phyloP scores from a whole-genome alignment of 1,284 basidiomycete species.

The Ceratobasidium sp. region DNA sequence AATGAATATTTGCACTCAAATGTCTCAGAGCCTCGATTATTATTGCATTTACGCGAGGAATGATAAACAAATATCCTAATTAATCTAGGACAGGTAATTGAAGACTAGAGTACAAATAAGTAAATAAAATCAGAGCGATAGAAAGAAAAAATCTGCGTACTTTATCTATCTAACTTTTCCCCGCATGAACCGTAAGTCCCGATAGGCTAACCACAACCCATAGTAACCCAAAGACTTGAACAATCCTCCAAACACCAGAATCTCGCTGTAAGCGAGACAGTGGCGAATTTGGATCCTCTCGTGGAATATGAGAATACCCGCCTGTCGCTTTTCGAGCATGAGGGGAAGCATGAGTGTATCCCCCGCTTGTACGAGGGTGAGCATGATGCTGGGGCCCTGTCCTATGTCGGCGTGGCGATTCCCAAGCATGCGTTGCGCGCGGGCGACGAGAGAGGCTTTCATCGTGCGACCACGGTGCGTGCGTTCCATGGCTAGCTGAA shows the following conservation, averaged over 20 bases:
- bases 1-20: background rate
- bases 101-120: no score
- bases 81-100: no score
- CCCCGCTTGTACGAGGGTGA: conserved; percentile 12
- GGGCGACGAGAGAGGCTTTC: conserved; percentile 42
- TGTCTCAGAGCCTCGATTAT: no score
- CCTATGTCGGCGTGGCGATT: conserved; percentile 34
- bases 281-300: conserved; percentile 39
- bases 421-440: conserved; percentile 49
- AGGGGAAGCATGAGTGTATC: conserved; percentile 40
- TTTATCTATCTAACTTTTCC: conserved; percentile 13
- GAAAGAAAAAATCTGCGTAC: no score
- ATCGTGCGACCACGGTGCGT: conserved; percentile 30
- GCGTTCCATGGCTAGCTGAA: background rate
- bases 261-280: conserved; percentile 44
- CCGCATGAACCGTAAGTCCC: conserved; percentile 44
- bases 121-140: no score
- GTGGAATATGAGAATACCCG: conserved; percentile 28
- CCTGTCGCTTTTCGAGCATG: conserved; percentile 38
- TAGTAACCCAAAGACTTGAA: conserved; percentile 49
- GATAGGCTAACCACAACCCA: conserved; percentile 46
- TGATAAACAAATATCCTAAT: no score
- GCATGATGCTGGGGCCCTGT: conserved; percentile 26
- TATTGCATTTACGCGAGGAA: no score
- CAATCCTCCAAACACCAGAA: conserved; percentile 44